These are phyloP conservation scores for Ogataea populi-albae DNA, from an alignment of 805 yeast species.

Conservation along the genomic window DNA sequence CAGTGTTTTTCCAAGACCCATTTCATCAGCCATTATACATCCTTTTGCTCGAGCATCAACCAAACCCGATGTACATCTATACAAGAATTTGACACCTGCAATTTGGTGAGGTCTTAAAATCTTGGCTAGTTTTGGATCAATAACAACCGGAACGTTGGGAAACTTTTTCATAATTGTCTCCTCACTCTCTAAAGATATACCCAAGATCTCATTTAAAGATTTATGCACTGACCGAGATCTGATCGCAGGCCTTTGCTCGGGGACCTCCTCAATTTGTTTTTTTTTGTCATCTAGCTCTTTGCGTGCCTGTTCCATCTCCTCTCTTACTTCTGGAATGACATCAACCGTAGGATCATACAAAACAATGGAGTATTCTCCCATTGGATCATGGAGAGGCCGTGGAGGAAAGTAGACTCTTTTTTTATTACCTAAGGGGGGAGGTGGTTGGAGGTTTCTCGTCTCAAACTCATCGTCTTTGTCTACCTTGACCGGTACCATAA, in stretches of 20 bases:
- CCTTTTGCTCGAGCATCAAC: slow-evolving; percentile 84
- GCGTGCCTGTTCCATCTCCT: slow-evolving; percentile 28
- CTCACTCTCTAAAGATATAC: slow-evolving; percentile 54
- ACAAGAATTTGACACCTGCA: slow-evolving; percentile 89
- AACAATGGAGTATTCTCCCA: slow-evolving; percentile 89
- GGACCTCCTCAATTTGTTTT: slow-evolving; percentile 9
- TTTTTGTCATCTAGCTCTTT: slow-evolving; percentile 24
- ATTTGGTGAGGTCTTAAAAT: slow-evolving; percentile 93
- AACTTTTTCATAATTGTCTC: slow-evolving; percentile 47
- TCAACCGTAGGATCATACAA: slow-evolving; percentile 94
- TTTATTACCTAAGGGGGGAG: slow-evolving; percentile 84
- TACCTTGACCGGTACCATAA: slow-evolving; percentile 58
- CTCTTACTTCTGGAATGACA: slow-evolving; percentile 34
- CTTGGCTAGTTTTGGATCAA: slow-evolving; percentile 83
- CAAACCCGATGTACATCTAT: slow-evolving; percentile 86
- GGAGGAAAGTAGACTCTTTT: slow-evolving; percentile 72
- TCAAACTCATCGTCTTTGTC: slow-evolving; percentile 34
- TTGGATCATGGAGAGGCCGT: slow-evolving; percentile 91
- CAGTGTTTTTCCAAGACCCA: slow-evolving; percentile 91
- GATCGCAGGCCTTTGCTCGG: slow-evolving; percentile 24
- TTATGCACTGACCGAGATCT: slow-evolving; percentile 49
- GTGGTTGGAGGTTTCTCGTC: slow-evolving; percentile 37
- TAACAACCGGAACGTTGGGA: slow-evolving; percentile 92
- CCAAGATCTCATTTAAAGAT: slow-evolving; percentile 76
- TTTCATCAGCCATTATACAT: slow-evolving; percentile 97